Percentiles rank a stretch among this genome's conserved stretches.
phyloP scores from a whole-genome alignment of 805 yeast genomes.

The Candida caryicola region DNA sequence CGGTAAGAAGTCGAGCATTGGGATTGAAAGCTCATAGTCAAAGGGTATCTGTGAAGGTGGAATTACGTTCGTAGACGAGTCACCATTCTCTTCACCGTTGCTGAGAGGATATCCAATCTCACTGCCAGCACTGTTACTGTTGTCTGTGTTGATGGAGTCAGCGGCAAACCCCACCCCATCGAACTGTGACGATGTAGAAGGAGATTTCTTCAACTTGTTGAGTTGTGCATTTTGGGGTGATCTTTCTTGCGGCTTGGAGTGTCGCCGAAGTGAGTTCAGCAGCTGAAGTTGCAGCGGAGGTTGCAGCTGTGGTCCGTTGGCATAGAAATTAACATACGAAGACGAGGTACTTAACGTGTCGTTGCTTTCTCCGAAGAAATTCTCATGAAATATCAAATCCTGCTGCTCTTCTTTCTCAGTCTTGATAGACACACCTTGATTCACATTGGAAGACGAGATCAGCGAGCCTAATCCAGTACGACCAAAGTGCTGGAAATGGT shows the following conservation, averaged over 20 bases:
- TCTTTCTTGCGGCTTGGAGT: neutral
- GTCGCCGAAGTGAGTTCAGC: neutral
- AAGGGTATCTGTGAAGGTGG: conserved; percentile 10
- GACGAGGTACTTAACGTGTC: conserved; percentile 7
- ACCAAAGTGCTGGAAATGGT: conserved; percentile 12
- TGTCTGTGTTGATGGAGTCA: neutral
- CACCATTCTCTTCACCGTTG: neutral
- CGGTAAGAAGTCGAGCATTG: conserved; percentile 10
- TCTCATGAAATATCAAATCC: conserved; percentile 5
- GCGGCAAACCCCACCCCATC: neutral
- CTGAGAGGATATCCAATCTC: neutral
- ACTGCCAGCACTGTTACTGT: neutral
- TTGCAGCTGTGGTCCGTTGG: conserved; percentile 1
- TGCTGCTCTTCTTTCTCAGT: conserved; percentile 4
- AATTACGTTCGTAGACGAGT: conserved; percentile 4
- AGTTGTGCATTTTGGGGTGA: neutral
- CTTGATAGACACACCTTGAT: neutral
- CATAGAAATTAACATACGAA: conserved; percentile 7
- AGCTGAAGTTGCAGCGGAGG: neutral
- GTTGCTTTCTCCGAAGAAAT: conserved; percentile 4
- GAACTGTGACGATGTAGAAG: neutral
- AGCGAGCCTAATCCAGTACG: conserved; percentile 12
- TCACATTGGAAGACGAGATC: conserved; percentile 2
- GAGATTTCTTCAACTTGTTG: neutral
- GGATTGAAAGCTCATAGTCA: conserved; percentile 11